Evolutionary conservation across 2,329 filamentous ascomycete species (phyloP).

Genomic region (Hymenoscyphus repandus): DNA sequence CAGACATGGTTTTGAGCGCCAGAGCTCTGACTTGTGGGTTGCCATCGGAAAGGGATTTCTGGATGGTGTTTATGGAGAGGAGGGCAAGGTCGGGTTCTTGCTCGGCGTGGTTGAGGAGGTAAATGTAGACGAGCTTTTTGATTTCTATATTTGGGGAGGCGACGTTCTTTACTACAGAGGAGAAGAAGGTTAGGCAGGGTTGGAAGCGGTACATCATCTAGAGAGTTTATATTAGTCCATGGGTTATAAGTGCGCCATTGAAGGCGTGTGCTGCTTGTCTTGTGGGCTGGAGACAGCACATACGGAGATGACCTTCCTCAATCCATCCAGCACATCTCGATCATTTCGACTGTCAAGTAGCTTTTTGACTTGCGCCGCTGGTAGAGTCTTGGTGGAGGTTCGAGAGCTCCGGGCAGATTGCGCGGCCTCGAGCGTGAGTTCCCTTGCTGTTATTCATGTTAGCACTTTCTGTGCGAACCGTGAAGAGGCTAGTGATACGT

Average conservation of each 20-base stretch:
- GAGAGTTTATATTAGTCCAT: not conserved
- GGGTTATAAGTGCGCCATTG: not conserved
- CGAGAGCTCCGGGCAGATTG: slow-evolving; percentile 71
- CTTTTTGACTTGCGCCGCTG: slow-evolving; percentile 85
- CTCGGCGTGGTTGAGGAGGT: slow-evolving; percentile 93
- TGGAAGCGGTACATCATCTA: slow-evolving; percentile 95
- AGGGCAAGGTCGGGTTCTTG: slow-evolving; percentile 92
- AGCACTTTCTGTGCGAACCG: slow-evolving; percentile 7
- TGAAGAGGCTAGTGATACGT: slow-evolving; percentile 31
- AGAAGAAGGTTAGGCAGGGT: slow-evolving; percentile 88
- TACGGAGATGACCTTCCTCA: slow-evolving; percentile 85
- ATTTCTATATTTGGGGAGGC: slow-evolving; percentile 91
- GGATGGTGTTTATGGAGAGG: slow-evolving; percentile 96
- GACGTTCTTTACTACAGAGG: slow-evolving; percentile 96
- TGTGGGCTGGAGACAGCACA: slow-evolving; percentile 25
- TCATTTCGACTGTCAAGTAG: slow-evolving; percentile 91
- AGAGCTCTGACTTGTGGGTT: slow-evolving; percentile 89
- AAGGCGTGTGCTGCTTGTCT: too few species aligned
- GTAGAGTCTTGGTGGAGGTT: slow-evolving; percentile 59
- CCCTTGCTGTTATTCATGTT: slow-evolving; percentile 61
- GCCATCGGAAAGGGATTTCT: slow-evolving; percentile 90
- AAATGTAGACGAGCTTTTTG: slow-evolving; percentile 98
- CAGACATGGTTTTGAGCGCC: slow-evolving; percentile 93
- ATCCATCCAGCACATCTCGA: slow-evolving; percentile 83
- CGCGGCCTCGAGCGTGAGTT: slow-evolving; percentile 95